Base-by-base conservation (phyloP, 495 filamentous ascomycete species). In the Aspergillus sclerotioniger region DNA sequence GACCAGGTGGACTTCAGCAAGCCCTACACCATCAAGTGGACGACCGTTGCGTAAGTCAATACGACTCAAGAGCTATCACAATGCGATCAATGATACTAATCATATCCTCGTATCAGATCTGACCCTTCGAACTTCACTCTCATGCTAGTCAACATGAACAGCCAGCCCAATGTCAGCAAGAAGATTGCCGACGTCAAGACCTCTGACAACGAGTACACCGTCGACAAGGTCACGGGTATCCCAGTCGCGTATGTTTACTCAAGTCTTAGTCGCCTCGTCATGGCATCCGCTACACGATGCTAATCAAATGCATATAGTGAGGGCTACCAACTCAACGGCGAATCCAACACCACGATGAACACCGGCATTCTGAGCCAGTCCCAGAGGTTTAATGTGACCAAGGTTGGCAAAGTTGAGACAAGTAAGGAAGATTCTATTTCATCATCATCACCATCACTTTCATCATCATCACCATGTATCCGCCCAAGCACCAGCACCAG, bases 281-380 rank as follows among this genome's bases (percentile, higher is more conserved):
- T 12, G 8, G 35, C 41, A 12, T 37, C 39, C 19, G 3, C 16
- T 7, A 25, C 31, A 5, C 35, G 1, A 29, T 16, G 47, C 47
- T 50, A 17, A 50, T 15, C 28, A 17, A n/a, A 16, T 50, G 46
- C 25, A 32, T 39, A 49, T 39, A 71, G 69, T 32, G 43, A 64
- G 33, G 65, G 60, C 51, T 74, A 71, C 61, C 71, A 74, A 57
- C 59, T 74, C 65, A 74, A 74, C 59, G 54, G 68, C 56, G 33
- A 66, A 55, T 65, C 65, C 50, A 66, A 57, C 44, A 51, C 57
- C 35, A 43, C 53, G 20, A 20, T 64, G 43, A 74, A 71, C 56
- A 65, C 54, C 56, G 71, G 71, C 45, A 71, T 74, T 45, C 63
- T 74, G 28, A 69, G 67, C 16, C 71, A 74, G 57, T 70, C 67